Base-by-base conservation (phyloP, 768 basidiomycete genomes). In the Boletus speciosus region DNA sequence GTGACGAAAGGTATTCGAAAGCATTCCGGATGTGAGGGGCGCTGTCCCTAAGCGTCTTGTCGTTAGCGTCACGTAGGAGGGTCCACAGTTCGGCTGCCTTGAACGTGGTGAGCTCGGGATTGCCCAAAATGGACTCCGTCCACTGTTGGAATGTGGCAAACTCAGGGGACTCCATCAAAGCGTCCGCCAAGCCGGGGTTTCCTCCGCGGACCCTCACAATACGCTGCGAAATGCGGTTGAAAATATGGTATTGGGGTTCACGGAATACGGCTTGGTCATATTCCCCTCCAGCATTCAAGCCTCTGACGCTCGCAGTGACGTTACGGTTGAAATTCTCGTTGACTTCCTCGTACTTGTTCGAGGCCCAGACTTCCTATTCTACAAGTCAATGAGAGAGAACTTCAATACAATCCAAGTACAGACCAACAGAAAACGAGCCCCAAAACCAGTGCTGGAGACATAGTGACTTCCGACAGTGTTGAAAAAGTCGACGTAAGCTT, bases 391-490 rank as follows among this genome's bases (percentile, higher is more conserved):
- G 31, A 29, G n/a, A 25, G 9, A 23, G 36, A 36, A 19, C 3
- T 6, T 19, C 15, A n/a, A 15, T 10, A 25, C 5, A 23, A 31
- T 32, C 5, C 27, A 32, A 14, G 16, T 9, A 52, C 49, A 2
- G 25, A 51, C 53, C 49, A 56, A 16, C 27, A 47, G 38, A 15
- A 56, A 56, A 23, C 44, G 55, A 15, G 55, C 55, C 1, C 51
- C 55, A 8, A 40, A 56, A 27, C 19, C 19, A 6, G 55, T 53
- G 27, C 9, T 25, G 15, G 39, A 11, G 11, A 56, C 25, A 15
- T 46, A 36, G 21, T 56, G 55, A 16, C 51, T 56, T 11, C 55
- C 55, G 5, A 56, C 51, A 16, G 44, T 41, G 19, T 53, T 41
- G 36, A 56, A 56, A 34, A 56, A 56, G 14, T 41, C 5, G 34